These are phyloP conservation scores for Camelina laxa DNA, from an alignment of 345 rosid species.

Conservation along the genomic window DNA sequence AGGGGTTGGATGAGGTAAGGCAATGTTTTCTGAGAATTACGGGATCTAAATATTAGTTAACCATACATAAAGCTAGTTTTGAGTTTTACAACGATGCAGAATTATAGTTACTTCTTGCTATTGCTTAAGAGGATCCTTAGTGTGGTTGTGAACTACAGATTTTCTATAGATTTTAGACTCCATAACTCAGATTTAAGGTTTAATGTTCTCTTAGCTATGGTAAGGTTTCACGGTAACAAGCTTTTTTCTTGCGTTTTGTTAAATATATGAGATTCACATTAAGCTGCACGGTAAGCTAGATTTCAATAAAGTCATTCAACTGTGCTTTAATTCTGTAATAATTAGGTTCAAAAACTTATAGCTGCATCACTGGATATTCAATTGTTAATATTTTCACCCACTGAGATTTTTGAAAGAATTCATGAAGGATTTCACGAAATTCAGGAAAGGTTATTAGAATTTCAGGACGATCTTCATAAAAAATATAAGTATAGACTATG, in stretches of 20 bases:
- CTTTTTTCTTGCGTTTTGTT: background rate
- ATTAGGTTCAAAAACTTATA: constrained; percentile 79
- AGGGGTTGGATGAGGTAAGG: constrained; percentile 54
- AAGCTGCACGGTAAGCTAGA: constrained; percentile 31
- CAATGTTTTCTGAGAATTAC: constrained; percentile 40
- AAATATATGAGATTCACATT: background rate
- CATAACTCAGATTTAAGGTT: constrained; percentile 4
- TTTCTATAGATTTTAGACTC: constrained; percentile 31
- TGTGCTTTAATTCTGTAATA: constrained; percentile 28
- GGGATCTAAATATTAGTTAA: constrained; percentile 38
- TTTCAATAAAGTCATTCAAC: constrained; percentile 5
- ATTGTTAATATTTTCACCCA: too few relatives aligned
- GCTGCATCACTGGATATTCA: constrained; percentile 66
- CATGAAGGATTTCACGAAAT: too few relatives aligned
- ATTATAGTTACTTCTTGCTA: constrained; percentile 22
- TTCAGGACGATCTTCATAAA: too few relatives aligned
- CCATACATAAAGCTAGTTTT: constrained; percentile 20
- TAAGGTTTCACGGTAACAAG: constrained; percentile 10
- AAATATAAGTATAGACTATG: too few relatives aligned
- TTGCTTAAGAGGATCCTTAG: constrained; percentile 28
- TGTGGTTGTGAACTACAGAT: background rate
- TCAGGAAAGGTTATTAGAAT: too few relatives aligned
- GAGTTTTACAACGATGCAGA: constrained; percentile 11
- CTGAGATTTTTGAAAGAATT: too few relatives aligned
- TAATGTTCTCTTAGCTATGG: constrained; percentile 17